These are phyloP conservation scores for Nannizzia gypsea DNA, from an alignment of 2,329 filamentous ascomycete genomes.

Conservation along the genomic window DNA sequence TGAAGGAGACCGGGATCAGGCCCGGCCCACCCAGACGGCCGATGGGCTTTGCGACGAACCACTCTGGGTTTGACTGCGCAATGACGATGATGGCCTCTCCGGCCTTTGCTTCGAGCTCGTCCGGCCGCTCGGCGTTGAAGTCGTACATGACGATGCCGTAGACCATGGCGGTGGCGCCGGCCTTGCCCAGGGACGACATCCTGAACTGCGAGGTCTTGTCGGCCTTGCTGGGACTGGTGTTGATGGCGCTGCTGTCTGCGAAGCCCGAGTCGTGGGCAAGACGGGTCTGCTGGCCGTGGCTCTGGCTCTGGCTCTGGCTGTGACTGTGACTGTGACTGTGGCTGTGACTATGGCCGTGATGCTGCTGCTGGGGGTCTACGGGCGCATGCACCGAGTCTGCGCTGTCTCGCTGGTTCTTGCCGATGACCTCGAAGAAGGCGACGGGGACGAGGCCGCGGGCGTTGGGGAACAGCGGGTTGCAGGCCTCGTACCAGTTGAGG, in stretches of 20 bases:
- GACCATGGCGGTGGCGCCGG: slow-evolving; percentile 63
- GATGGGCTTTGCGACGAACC: slow-evolving; percentile 99
- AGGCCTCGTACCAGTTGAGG: slow-evolving; percentile 93
- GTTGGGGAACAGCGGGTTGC: slow-evolving; percentile 75
- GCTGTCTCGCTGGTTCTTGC: slow-evolving; percentile 85
- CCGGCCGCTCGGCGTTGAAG: slow-evolving; percentile 87
- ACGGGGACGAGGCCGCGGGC: slow-evolving; percentile 88
- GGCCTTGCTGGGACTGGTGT: slow-evolving; percentile 25
- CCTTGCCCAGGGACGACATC: slow-evolving; percentile 39
- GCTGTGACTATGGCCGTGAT: no score
- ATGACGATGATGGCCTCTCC: slow-evolving; percentile 97
- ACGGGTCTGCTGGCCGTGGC: slow-evolving; percentile 24
- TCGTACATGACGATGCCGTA: slow-evolving; percentile 97
- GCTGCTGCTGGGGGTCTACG: slow-evolving; percentile 15
- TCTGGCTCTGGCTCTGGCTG: no score
- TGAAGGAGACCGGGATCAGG: slow-evolving; percentile 89
- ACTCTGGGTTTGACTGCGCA: slow-evolving; percentile 94
- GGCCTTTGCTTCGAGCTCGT: slow-evolving; percentile 88
- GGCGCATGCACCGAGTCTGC: slow-evolving; percentile 51
- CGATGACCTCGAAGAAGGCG: slow-evolving; percentile 81
- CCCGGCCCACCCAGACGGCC: slow-evolving; percentile 89
- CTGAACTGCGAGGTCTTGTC: slow-evolving; percentile 25
- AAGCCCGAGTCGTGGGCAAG: slow-evolving; percentile 88
- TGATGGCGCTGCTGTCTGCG: slow-evolving; percentile 44
- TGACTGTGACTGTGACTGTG: no score